phyloP scores from a whole-genome alignment of 805 yeast species.

The Lipomyces spencermartinsiae region DNA sequence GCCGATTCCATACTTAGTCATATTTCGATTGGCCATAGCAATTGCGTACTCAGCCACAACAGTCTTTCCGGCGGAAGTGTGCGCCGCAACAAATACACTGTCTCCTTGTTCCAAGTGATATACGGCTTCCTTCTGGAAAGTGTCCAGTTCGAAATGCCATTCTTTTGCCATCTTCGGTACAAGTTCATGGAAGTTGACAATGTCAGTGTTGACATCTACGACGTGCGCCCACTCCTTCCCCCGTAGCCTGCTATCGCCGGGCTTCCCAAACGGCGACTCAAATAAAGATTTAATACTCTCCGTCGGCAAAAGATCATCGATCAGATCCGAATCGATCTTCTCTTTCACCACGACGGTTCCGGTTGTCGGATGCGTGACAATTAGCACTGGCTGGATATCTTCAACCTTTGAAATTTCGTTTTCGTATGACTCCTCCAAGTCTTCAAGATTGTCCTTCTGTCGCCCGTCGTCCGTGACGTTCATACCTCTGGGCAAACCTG shows the following conservation, averaged over 20 bases:
- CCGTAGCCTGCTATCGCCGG: constrained; percentile 7
- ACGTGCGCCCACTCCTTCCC: constrained; percentile 91
- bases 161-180: constrained; percentile 92
- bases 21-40: constrained; percentile 93
- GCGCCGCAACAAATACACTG: constrained; percentile 98
- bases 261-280: constrained; percentile 20
- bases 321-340: constrained; percentile 38
- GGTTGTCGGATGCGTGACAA: constrained; percentile 41
- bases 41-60: constrained; percentile 98
- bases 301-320: constrained; percentile 58
- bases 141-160: constrained; percentile 95
- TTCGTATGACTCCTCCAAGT: constrained; percentile 34
- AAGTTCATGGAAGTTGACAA: constrained; percentile 83
- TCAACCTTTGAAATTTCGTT: constrained; percentile 1
- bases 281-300: constrained; percentile 39
- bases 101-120: constrained; percentile 97
- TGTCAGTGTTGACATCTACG: constrained; percentile 81
- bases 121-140: constrained; percentile 95
- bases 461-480: background rate
- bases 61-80: constrained; percentile 98
- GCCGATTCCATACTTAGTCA: constrained; percentile 66
- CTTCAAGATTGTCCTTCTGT: constrained; percentile 28
- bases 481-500: constrained; percentile 77
- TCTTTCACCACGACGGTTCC: constrained; percentile 14
- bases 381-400: constrained; percentile 15